Conservation (phyloP, 2,329 filamentous ascomycete species). For the Neofusicoccum laricinum region DNA sequence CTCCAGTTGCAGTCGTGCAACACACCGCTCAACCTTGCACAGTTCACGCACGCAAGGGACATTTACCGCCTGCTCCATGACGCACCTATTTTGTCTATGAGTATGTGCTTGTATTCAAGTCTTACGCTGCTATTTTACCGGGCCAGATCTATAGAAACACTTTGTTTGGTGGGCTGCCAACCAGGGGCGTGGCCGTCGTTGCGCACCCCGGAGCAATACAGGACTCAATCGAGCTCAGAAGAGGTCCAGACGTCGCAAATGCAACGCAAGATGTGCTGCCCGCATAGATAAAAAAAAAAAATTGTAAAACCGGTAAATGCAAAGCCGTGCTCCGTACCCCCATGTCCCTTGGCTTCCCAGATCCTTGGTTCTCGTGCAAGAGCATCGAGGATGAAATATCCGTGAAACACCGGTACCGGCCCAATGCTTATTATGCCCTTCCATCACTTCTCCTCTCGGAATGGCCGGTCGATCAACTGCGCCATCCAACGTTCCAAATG, state of each 20-base stretch:
- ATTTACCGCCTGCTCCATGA: neutral
- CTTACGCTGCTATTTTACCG: conserved; percentile 1
- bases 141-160: conserved; percentile 5
- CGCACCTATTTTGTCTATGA: neutral
- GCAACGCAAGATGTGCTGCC: neutral
- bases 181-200: neutral
- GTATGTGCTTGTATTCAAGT: conserved; percentile 13
- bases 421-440: conserved; percentile 14
- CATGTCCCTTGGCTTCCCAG: neutral
- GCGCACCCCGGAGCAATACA: neutral
- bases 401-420: conserved; percentile 17
- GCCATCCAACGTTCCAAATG: conserved; percentile 66
- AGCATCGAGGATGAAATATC: conserved; percentile 12
- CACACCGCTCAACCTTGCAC: neutral
- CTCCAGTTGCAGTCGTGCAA: neutral
- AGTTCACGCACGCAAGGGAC: neutral
- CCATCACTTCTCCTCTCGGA: neutral
- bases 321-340: conserved; percentile 5
- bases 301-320: neutral
- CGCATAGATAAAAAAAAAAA: neutral
- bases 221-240: neutral
- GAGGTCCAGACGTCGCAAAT: neutral
- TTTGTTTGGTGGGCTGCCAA: neutral
- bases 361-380: conserved; percentile 8
- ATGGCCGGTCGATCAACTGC: conserved; percentile 40